Percentiles rank a stretch among this genome's conserved stretches.
Evolutionary conservation across 2,329 filamentous ascomycete species (phyloP).

Genomic region (Alternaria atra): DNA sequence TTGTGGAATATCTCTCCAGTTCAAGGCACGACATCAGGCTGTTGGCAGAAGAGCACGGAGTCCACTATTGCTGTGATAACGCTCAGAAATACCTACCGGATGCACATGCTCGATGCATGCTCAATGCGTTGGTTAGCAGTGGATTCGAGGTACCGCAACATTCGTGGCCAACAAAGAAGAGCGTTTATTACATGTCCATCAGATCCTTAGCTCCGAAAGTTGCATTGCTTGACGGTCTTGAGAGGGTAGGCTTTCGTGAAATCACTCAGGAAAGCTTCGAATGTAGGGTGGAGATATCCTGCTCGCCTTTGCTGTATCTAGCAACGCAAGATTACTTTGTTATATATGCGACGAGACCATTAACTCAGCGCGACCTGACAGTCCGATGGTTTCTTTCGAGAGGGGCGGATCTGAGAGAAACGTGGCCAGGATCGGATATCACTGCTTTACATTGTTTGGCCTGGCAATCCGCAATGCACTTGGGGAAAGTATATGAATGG

Average conservation of each 20-base stretch:
- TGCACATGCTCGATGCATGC: fast-evolving
- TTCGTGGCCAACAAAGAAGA: background rate
- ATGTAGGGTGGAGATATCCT: fast-evolving
- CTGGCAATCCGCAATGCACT: background rate
- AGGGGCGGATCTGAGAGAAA: background rate
- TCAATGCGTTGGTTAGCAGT: background rate
- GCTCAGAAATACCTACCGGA: background rate
- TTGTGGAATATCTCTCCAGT: background rate
- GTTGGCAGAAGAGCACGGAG: background rate
- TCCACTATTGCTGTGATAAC: background rate
- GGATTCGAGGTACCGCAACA: background rate
- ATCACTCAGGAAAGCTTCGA: background rate
- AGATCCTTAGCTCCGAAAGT: no score
- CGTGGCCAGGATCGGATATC: background rate
- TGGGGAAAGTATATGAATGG: no score
- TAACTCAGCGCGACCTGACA: background rate
- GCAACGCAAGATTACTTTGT: background rate
- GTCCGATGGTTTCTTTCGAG: background rate
- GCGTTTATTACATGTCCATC: background rate
- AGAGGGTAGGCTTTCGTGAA: background rate
- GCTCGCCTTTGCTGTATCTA: background rate
- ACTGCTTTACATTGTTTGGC: background rate
- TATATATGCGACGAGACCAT: no score
- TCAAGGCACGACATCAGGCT: background rate
- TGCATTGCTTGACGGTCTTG: fast-evolving